phyloP scores from a whole-genome alignment of 2,329 filamentous ascomycete species.

The Alternaria triticimaculans region DNA sequence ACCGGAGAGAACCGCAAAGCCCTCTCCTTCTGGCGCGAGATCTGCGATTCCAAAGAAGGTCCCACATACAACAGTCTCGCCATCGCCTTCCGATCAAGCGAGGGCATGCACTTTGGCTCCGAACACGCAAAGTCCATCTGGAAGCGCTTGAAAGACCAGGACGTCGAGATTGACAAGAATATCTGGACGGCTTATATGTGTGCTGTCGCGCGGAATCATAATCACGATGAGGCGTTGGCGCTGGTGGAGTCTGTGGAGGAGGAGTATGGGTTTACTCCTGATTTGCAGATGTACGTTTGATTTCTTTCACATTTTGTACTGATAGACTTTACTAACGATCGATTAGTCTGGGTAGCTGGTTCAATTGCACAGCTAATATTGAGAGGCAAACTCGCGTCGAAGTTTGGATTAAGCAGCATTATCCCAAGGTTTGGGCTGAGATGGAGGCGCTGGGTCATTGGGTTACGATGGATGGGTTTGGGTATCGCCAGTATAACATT shows the following conservation, averaged over 20 bases:
- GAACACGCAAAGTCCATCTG: conserved; percentile 65
- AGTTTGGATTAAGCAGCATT: conserved; percentile 73
- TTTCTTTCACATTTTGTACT: no score
- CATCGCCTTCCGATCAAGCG: conserved; percentile 81
- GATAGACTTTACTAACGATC: conserved; percentile 19
- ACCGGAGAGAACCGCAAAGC: conserved; percentile 71
- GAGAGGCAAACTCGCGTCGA: conserved; percentile 73
- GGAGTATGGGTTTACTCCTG: conserved; percentile 71
- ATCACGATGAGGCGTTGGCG: conserved; percentile 70
- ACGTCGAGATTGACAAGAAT: conserved; percentile 75
- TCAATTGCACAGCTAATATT: conserved; percentile 73
- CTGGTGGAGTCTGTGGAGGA: conserved; percentile 71
- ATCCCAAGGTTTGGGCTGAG: conserved; percentile 72
- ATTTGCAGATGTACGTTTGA: conserved; percentile 71
- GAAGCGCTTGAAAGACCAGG: conserved; percentile 73
- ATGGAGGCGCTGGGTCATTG: conserved; percentile 61
- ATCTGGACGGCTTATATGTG: conserved; percentile 81
- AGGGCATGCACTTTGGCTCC: conserved; percentile 61
- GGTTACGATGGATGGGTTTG: conserved; percentile 46
- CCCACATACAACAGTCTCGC: conserved; percentile 82
- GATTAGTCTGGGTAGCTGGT: conserved; percentile 73
- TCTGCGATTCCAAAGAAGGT: conserved; percentile 83
- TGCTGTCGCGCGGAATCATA: conserved; percentile 75
- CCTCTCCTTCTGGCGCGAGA: conserved; percentile 82
- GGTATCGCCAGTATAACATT: conserved; percentile 45